Evolutionary conservation across 2,329 filamentous ascomycete genomes (phyloP).

Genomic region (Microdochium trichocladiopsis): DNA sequence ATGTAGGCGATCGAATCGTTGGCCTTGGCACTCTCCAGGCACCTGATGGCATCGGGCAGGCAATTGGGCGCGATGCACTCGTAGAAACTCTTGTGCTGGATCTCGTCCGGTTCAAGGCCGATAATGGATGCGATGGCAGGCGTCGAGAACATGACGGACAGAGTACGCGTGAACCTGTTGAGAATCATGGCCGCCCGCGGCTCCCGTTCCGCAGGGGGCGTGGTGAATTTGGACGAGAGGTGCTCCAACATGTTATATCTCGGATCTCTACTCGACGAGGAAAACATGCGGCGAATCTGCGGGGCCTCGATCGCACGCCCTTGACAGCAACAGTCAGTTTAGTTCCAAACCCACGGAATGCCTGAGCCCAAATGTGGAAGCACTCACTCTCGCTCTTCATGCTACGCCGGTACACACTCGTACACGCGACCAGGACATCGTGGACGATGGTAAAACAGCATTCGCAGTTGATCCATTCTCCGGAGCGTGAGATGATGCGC

Average conservation of each 20-base stretch:
- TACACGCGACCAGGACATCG: conserved; percentile 80
- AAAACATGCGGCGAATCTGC: conserved; percentile 71
- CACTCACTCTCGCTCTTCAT: conserved; percentile 67
- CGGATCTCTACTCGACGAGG: conserved; percentile 73
- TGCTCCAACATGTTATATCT: conserved; percentile 87
- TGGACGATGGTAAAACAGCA: conserved; percentile 87
- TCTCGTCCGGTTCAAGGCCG: conserved; percentile 60
- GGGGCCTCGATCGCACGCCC: conserved; percentile 73
- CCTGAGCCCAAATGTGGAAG: background rate
- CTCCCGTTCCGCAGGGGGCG: conserved; percentile 60
- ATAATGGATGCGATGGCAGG: conserved; percentile 69
- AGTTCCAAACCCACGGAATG: conserved; percentile 1
- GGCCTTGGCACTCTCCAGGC: conserved; percentile 77
- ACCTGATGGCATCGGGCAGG: conserved; percentile 67
- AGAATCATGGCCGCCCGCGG: conserved; percentile 78
- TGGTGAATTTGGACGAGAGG: conserved; percentile 71
- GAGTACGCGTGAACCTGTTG: conserved; percentile 76
- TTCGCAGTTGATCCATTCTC: conserved; percentile 72
- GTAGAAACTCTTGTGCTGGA: conserved; percentile 77
- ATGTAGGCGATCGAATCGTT: conserved; percentile 90
- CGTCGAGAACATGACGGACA: conserved; percentile 83
- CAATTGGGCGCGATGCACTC: conserved; percentile 78
- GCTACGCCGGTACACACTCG: conserved; percentile 65
- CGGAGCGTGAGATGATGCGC: conserved; percentile 59
- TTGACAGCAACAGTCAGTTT: conserved; percentile 27